Conservation (phyloP, 495 filamentous ascomycete genomes). For the Haplographium delicatum region DNA sequence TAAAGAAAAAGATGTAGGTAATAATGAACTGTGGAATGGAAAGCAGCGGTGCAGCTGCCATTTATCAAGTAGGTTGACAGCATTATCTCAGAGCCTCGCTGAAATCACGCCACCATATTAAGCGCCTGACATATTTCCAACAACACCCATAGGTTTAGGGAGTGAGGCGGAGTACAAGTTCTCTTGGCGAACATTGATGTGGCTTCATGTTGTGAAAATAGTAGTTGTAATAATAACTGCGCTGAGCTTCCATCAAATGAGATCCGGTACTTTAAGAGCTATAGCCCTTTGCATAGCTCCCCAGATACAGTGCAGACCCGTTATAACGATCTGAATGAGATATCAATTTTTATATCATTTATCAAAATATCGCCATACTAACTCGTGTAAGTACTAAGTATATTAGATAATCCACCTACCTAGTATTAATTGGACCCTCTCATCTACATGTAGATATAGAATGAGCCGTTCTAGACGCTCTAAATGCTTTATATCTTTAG, state of each 20-base stretch:
- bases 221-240: not conserved
- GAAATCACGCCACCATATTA: not conserved
- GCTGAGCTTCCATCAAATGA: not conserved
- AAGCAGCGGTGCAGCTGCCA: not conserved
- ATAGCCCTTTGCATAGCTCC: not conserved
- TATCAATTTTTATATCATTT: too few relatives aligned
- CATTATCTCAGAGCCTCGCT: not conserved
- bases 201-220: not conserved
- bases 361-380: too few relatives aligned
- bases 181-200: not conserved
- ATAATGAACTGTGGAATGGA: not conserved
- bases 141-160: not conserved
- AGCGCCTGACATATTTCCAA: not conserved
- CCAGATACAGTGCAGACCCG: not conserved
- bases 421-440: too few relatives aligned
- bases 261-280: not conserved
- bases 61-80: not conserved
- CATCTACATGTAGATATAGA: too few relatives aligned
- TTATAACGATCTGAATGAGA: too few relatives aligned
- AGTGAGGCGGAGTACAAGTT: not conserved
- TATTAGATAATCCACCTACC: too few relatives aligned
- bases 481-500: too few relatives aligned
- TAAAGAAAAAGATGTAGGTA: not conserved
- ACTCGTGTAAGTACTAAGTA: too few relatives aligned
- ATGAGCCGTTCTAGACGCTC: too few relatives aligned